A percentile compares a stretch with the other conserved stretches of the same genome.
These are phyloP conservation scores for Salvia sclarea DNA, from an alignment of 305 asterid species.

Conservation along the genomic window DNA sequence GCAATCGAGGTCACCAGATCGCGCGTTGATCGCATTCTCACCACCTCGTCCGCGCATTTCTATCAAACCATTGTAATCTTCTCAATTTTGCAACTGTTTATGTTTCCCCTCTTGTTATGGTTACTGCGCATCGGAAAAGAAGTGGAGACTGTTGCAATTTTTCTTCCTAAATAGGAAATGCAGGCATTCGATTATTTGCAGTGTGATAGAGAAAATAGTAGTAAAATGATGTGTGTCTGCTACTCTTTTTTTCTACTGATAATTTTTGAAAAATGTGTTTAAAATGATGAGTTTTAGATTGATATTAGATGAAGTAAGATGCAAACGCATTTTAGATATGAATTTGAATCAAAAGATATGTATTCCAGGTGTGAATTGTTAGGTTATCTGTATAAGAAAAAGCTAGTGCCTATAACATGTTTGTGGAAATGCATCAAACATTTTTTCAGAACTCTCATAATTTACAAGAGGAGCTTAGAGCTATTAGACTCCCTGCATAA, in stretches of 20 bases:
- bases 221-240: neutral
- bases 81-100: conserved; percentile 12
- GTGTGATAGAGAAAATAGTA: too few relatives aligned
- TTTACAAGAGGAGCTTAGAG: conserved; percentile 6
- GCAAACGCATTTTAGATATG: neutral
- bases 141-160: neutral
- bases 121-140: neutral
- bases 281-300: conserved; percentile 6
- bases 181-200: neutral
- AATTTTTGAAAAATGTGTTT: conserved; percentile 6
- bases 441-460: neutral
- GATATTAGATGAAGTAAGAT: neutral
- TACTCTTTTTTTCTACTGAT: conserved; percentile 11
- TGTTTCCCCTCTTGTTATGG: neutral
- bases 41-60: conserved; percentile 83
- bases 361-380: neutral
- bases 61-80: conserved; percentile 70
- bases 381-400: neutral
- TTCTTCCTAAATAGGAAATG: conserved; percentile 2
- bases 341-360: neutral
- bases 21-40: conserved; percentile 65
- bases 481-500: conserved; percentile 11
- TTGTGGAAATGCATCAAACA: neutral
- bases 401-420: neutral
- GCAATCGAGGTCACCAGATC: conserved; percentile 65